These are phyloP conservation scores for Quercus tomentella DNA, from an alignment of 331 rosid genomes.

Conservation along the genomic window DNA sequence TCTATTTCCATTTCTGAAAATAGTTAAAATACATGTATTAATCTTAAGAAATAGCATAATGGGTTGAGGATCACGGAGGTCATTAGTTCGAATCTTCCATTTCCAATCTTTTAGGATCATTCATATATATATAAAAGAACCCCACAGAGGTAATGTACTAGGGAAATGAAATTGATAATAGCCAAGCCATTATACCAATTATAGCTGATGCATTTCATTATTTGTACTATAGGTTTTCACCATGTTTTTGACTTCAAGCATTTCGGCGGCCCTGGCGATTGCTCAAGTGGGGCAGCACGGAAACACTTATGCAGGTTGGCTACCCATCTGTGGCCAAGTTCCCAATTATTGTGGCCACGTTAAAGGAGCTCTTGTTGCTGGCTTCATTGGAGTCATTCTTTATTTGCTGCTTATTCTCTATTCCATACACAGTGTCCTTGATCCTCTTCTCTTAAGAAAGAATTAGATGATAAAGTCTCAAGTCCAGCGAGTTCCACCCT, in stretches of 20 bases:
- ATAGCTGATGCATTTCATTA: constrained; percentile 5
- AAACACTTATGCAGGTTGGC: constrained; percentile 68
- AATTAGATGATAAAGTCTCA: constrained; percentile 8
- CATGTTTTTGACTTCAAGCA: constrained; percentile 52
- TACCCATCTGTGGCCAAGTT: constrained; percentile 75
- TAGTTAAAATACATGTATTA: not conserved
- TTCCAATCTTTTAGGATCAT: too few relatives aligned
- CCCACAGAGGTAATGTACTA: too few relatives aligned
- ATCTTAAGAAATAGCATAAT: not conserved
- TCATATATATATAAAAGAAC: too few relatives aligned
- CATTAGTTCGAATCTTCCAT: too few relatives aligned
- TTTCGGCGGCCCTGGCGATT: constrained; percentile 68
- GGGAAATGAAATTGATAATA: too few relatives aligned
- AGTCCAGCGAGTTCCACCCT: not conserved
- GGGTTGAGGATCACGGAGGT: too few relatives aligned
- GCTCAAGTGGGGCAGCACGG: constrained; percentile 77
- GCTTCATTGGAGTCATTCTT: constrained; percentile 35
- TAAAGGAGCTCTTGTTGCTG: constrained; percentile 46
- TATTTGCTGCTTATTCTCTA: constrained; percentile 48
- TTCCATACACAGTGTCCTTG: constrained; percentile 48
- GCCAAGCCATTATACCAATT: too few relatives aligned
- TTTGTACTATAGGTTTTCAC: constrained; percentile 43
- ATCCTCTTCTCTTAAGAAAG: constrained; percentile 62
- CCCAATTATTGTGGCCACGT: constrained; percentile 51
- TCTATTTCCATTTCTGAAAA: not conserved